Percentiles rank a stretch among this genome's conserved stretches.
Evolutionary conservation across 192 early-diverging fungal species (phyloP).

Genomic region (Spinellus fusiger): DNA sequence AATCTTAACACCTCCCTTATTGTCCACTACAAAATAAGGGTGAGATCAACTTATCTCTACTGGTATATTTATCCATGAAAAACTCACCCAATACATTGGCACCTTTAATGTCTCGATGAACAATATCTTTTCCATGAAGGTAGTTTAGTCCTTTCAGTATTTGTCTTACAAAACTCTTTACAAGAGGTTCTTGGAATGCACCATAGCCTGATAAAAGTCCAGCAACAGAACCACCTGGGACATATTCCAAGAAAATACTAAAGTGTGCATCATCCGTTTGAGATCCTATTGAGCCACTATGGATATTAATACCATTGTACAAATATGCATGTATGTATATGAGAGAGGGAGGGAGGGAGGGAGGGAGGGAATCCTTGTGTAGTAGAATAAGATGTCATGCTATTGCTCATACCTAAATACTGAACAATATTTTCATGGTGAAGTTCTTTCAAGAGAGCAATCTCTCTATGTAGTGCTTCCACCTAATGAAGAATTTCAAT

Average conservation of each 20-base stretch:
- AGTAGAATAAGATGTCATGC: too few species aligned
- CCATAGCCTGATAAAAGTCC: slow-evolving; percentile 82
- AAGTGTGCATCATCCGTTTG: slow-evolving; percentile 68
- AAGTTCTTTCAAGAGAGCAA: slow-evolving; percentile 84
- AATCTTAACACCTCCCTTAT: slow-evolving; percentile 92
- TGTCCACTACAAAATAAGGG: slow-evolving; percentile 57
- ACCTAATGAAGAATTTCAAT: slow-evolving; percentile 11
- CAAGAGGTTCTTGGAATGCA: slow-evolving; percentile 77
- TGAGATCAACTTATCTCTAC: not conserved
- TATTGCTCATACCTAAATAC: slow-evolving; percentile 68
- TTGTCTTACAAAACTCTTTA: slow-evolving; percentile 82
- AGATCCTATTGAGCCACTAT: too few species aligned
- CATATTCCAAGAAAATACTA: slow-evolving; percentile 96
- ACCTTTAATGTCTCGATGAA: slow-evolving; percentile 98
- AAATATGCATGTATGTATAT: too few species aligned
- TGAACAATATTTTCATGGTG: slow-evolving; percentile 94
- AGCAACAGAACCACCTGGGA: slow-evolving; percentile 93
- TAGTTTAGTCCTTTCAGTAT: slow-evolving; percentile 91
- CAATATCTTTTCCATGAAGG: slow-evolving; percentile 89
- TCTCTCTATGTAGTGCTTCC: slow-evolving; percentile 85
- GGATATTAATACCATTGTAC: too few species aligned
- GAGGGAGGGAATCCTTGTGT: too few species aligned
- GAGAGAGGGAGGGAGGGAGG: too few species aligned
- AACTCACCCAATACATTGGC: slow-evolving; percentile 74
- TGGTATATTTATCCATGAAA: not conserved